These are phyloP conservation scores for Nelumbo lutea DNA, from an alignment of 164 flowering plant species.

Conservation along the genomic window DNA sequence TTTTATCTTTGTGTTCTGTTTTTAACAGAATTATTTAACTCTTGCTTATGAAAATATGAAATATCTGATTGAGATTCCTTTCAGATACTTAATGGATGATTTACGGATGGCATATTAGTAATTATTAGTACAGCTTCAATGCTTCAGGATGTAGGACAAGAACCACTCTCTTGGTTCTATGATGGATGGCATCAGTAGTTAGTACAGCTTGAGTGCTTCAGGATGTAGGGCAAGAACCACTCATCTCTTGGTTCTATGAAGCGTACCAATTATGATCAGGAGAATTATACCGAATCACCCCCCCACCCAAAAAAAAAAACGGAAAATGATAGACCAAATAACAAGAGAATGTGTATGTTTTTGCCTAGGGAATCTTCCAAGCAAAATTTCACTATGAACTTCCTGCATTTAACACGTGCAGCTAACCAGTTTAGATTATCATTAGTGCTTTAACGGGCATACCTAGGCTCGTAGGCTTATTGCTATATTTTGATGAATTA, in stretches of 20 bases:
- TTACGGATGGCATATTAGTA: background rate
- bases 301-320: too few species aligned
- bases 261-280: background rate
- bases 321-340: too few species aligned
- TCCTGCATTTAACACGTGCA: background rate
- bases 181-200: too few species aligned
- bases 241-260: background rate
- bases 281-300: background rate
- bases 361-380: slow-evolving; percentile 2
- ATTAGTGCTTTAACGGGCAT: too few species aligned
- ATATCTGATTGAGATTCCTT: background rate
- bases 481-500: too few species aligned
- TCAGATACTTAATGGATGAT: background rate
- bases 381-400: background rate
- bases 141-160: too few species aligned
- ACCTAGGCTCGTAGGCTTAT: too few species aligned
- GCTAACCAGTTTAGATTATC: background rate
- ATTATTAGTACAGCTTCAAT: background rate
- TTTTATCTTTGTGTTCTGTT: too few species aligned
- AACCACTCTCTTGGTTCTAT: too few species aligned
- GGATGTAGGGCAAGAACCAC: too few species aligned
- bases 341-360: background rate
- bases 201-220: too few species aligned
- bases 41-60: background rate
- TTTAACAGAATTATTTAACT: background rate